Evolutionary conservation across 139 green algal genomes (phyloP), one percentile per base, ranked within the genome.

Genomic region (Tetradesmus lagerheimii): DNA sequence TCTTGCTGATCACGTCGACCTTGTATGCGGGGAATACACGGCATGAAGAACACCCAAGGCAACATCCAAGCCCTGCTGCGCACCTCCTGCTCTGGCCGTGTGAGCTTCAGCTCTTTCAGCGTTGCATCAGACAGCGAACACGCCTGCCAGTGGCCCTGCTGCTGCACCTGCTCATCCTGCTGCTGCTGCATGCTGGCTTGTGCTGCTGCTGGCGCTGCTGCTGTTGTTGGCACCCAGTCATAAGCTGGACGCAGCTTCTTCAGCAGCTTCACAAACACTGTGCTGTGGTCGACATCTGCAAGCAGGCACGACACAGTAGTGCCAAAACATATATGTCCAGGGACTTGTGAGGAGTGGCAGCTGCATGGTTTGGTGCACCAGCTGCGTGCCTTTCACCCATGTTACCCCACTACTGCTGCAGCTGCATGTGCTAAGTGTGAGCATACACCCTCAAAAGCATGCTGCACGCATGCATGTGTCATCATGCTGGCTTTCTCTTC

Each of bases 241-340:
- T 79, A 83, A 16, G 41, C 76, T 4, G 76, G 80, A 16, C 88
- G 66, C 4, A 91, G 34, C 18, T 85, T 76, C 23, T 39, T 12
- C 43, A 82, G 43, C 1, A 23, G 20, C 34, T 38, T 53, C n/a
- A 85, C 45, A 27, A 78, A 79, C 18, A n/a, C 39, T 0, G 76
- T 79, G 41, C 50, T 77, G 64, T 80, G 50, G n/a, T 91, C 80
- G 25, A 91, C 80, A 27, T 91, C 88, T 88, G 88, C 41, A 80
- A 41, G 27, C 71, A 82, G 34, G 11, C 12, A 79, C 45, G 14
- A 76, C 6, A 62, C 35, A 79, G 29, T 6, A 79, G 57, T 31
- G 67, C 71, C 12, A 38, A 75, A 11, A 41, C 15, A 20, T 5
- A n/a, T n/a, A n/a, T n/a, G n/a, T n/a, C n/a, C n/a, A 25, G n/a